Base-by-base conservation (phyloP, 805 yeast genomes). In the Ogataea pignaliae region DNA sequence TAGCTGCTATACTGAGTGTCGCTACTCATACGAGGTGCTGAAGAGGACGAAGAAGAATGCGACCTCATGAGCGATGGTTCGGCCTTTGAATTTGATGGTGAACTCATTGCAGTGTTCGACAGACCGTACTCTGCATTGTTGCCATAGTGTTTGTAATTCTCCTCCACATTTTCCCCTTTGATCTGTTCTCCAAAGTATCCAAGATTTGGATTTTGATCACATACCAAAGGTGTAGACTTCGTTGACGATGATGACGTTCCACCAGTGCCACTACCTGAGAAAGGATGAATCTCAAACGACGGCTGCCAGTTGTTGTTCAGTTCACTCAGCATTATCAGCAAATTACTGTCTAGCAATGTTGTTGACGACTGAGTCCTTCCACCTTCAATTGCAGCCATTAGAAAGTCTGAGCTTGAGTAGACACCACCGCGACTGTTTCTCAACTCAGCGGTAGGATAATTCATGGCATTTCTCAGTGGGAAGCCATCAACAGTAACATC, bases 301-400 rank as follows among this genome's bases (percentile, higher is more conserved):
- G 53, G 53, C 30, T 46, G 44, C 53, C 53, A 49, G 31, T 49
- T 49, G 40, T 45, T 46, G 45, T 46, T 49, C 9, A 49, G 34
- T 34, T 46, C 53, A 21, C 37, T 37, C 29, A 49, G n/a, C 34
- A 49, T 37, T 10, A 26, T 32, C n/a, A 34, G 29, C 11, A 41
- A 30, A 10, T 33, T 31, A 4, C 14, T 30, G 15, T 29, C 37
- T 5, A n/a, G 6, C 5, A 28, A 18, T 16, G 13, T 2, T 9
- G 8, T 14, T 13, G 29, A 12, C 13, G 33, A 30, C 13, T 30
- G 14, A 5, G 5, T 13, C 14, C 33, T 30, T 13, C 33, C 33
- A 13, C 6, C 21, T 29, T 35, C 29, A 28, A 10, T n/a, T 12
- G 14, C 14, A 13, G 6, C 33, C 4, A 30, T 6, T 5, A 21